A percentile compares a stretch with the other conserved stretches of the same genome.
These are phyloP conservation scores for Colletotrichum brevisporum DNA, from an alignment of 2,329 filamentous ascomycete genomes.

Conservation along the genomic window DNA sequence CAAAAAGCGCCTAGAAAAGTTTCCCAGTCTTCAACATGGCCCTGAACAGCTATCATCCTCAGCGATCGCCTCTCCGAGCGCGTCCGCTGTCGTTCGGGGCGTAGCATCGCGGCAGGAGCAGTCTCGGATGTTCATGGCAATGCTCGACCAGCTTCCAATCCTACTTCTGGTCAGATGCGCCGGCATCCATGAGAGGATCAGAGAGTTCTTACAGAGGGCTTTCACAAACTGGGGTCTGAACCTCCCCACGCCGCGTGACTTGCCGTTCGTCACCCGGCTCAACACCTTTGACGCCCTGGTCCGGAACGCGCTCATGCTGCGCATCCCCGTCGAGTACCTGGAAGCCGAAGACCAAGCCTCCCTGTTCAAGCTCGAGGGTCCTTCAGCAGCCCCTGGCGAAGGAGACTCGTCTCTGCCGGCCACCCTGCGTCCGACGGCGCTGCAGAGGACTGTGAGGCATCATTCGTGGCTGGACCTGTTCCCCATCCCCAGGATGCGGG, in stretches of 20 bases:
- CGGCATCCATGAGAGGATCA: neutral
- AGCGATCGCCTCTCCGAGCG: no score
- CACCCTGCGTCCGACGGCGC: constrained; percentile 45
- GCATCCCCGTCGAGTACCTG: neutral
- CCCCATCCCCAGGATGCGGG: constrained; percentile 47
- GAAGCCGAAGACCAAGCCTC: neutral
- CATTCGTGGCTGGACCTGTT: constrained; percentile 52
- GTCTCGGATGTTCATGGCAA: no score
- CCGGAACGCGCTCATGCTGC: constrained; percentile 10
- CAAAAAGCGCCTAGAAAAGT: neutral
- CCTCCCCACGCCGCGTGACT: neutral
- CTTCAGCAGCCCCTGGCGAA: neutral
- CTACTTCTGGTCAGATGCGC: neutral
- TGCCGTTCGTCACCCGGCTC: constrained; percentile 13
- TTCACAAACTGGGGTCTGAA: constrained; percentile 1
- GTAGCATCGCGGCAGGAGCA: no score
- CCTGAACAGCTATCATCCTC: no score
- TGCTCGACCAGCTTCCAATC: neutral
- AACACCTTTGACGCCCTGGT: constrained; percentile 10
- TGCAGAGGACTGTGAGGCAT: constrained; percentile 47
- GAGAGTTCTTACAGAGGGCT: neutral
- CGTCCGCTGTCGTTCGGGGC: no score
- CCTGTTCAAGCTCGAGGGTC: neutral
- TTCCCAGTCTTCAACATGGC: no score
- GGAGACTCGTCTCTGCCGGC: constrained; percentile 6